These are phyloP conservation scores for Corinectria fuckeliana DNA, from an alignment of 2,329 filamentous ascomycete genomes.

Conservation along the genomic window DNA sequence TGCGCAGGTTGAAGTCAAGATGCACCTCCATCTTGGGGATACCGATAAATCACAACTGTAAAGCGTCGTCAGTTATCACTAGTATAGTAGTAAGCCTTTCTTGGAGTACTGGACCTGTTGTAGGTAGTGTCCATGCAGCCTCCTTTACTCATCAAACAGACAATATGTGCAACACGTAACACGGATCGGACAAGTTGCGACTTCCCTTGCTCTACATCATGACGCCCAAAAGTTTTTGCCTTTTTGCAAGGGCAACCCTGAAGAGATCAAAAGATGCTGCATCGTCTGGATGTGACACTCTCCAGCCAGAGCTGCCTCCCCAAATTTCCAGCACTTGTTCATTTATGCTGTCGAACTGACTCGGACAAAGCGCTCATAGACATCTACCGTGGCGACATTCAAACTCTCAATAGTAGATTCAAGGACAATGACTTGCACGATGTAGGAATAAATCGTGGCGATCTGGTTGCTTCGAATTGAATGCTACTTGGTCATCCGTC, in stretches of 20 bases:
- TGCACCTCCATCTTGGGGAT: neutral
- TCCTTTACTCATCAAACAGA: neutral
- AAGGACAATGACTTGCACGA: neutral
- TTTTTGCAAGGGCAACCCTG: neutral
- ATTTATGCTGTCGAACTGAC: neutral
- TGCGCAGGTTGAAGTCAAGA: neutral
- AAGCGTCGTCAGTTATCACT: neutral
- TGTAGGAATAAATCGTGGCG: neutral
- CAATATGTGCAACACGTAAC: neutral
- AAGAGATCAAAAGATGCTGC: neutral
- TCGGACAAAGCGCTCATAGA: neutral
- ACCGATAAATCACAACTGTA: neutral
- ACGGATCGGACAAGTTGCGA: neutral
- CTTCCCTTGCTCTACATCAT: neutral
- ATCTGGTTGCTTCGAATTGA: too few relatives aligned
- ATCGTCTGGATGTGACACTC: neutral
- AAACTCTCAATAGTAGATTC: neutral
- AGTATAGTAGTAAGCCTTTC: neutral
- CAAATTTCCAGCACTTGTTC: neutral
- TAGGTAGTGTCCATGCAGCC: neutral
- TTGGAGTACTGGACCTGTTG: neutral
- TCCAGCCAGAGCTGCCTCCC: neutral
- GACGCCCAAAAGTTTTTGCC: neutral
- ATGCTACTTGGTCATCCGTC: too few relatives aligned
- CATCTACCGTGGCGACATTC: neutral